Evolutionary conservation across 2,329 filamentous ascomycete species (phyloP), one percentile per base, ranked within the genome.

Genomic region (Phoma sp.): DNA sequence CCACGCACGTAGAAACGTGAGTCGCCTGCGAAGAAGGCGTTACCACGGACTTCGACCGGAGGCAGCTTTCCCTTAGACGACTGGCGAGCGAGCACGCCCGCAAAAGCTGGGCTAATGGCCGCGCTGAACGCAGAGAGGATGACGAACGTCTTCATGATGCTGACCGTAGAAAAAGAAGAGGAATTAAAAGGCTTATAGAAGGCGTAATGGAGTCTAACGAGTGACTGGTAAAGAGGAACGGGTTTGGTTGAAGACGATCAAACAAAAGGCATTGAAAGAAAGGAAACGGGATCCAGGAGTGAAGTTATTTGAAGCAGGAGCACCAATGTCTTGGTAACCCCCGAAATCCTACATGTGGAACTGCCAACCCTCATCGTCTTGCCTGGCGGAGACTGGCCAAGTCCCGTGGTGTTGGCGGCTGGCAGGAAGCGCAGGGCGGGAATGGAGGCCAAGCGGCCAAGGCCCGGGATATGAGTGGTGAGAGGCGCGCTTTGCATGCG

Each of bases 11-110:
- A 85, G 74, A 85, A 85, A 60, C 86, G 83, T 27, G 84, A 70
- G 52, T 83, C 65, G 40, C 84, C 85, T 57, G 84, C 80, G 71
- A 84, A 88, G 77, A 88, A 88, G 52, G 86, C 82, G 73, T 88
- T 87, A 68, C 85, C 84, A 72, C 83, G 82, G 61, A 86, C 83
- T 22, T 79, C 81, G 65, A 88, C 78, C 10, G 82, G 73, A 9
- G 82, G 80, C 25, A 85, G 68, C 39, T 77, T 80, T 65, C 71
- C 71, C 51, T 72, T 67, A 12, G 60, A 52, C 51, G 60, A 52
- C 51, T 72, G 68, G 29, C 71, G 67, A 41, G 58, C 43, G 32
- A 68, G 45, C 22, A 63, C 46, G 48, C 52, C 60, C 36, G 65
- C 70, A 19, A 74, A 59, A 29, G 58, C 67, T 9, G 71, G 65